Conservation (phyloP, 176 grass and related monocot species). For the Elaeis guineensis region DNA sequence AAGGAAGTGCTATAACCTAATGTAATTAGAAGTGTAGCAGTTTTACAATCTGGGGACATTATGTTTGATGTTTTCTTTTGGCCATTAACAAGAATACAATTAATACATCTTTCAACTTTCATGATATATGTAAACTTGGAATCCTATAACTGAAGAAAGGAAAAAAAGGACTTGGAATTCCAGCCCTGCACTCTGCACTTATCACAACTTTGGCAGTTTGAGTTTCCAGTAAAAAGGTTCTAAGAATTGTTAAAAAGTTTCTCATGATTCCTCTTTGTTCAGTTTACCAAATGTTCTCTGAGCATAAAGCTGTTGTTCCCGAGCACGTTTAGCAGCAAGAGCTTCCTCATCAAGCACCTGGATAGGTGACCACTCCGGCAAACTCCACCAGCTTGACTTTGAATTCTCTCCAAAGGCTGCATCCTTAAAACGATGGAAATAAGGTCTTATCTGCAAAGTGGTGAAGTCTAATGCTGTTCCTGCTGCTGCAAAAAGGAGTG, state of each 20-base stretch:
- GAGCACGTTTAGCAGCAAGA: constrained; percentile 47
- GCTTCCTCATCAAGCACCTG: constrained; percentile 84
- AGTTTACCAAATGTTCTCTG: constrained; percentile 33
- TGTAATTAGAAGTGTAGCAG: too few relatives aligned
- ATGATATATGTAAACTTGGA: too few relatives aligned
- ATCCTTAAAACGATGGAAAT: constrained; percentile 27
- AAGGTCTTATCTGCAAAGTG: constrained; percentile 39
- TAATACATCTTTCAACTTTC: too few relatives aligned
- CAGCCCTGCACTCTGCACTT: too few relatives aligned
- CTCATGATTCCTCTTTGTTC: constrained; percentile 33
- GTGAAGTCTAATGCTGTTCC: constrained; percentile 57
- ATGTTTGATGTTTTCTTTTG: too few relatives aligned
- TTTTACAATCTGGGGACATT: too few relatives aligned
- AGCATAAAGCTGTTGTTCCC: constrained; percentile 39
- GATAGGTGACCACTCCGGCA: constrained; percentile 76
- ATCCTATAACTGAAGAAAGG: too few relatives aligned
- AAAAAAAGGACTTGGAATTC: too few relatives aligned
- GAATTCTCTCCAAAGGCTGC: constrained; percentile 25
- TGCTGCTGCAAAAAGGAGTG: constrained; percentile 48
- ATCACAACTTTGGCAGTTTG: too few relatives aligned
- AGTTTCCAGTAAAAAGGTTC: too few relatives aligned
- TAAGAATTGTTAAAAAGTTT: background rate
- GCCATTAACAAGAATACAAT: too few relatives aligned
- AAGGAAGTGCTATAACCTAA: too few relatives aligned
- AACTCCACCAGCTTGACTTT: constrained; percentile 41